Evolutionary conservation across 1,284 basidiomycete species (phyloP).

Genomic region (Ustilago crameri): DNA sequence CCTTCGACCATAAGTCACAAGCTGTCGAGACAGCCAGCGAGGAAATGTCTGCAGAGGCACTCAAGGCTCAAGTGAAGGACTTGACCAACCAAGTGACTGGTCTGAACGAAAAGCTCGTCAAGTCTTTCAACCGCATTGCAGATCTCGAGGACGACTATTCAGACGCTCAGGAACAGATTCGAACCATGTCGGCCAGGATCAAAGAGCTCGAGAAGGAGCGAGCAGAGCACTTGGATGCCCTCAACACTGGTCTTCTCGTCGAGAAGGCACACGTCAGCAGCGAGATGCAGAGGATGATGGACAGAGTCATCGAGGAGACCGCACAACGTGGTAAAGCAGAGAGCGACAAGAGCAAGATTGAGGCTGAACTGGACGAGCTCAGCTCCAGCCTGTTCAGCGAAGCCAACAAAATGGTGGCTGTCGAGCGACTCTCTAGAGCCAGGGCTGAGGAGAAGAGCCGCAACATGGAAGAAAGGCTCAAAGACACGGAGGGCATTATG

Average conservation of each 20-base stretch:
- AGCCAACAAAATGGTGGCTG: conserved; percentile 75
- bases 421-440: conserved; percentile 80
- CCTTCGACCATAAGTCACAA: conserved; percentile 3
- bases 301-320: conserved; percentile 91
- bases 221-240: conserved; percentile 68
- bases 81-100: conserved; percentile 87
- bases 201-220: conserved; percentile 73
- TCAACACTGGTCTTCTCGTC: conserved; percentile 83
- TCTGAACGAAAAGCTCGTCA: conserved; percentile 90
- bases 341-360: conserved; percentile 75
- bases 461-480: conserved; percentile 82
- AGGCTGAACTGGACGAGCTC: conserved; percentile 80
- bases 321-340: conserved; percentile 86
- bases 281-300: conserved; percentile 93
- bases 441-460: conserved; percentile 84
- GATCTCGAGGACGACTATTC: conserved; percentile 92
- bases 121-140: conserved; percentile 88
- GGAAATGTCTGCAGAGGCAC: conserved; percentile 68
- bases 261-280: conserved; percentile 87
- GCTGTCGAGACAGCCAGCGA: conserved; percentile 6
- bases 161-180: conserved; percentile 77
- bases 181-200: conserved; percentile 68
- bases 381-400: conserved; percentile 76
- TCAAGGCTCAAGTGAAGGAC: conserved; percentile 84
- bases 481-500: conserved; percentile 79